Conservation (phyloP, 805 yeast genomes). For the Pichia exigua region DNA sequence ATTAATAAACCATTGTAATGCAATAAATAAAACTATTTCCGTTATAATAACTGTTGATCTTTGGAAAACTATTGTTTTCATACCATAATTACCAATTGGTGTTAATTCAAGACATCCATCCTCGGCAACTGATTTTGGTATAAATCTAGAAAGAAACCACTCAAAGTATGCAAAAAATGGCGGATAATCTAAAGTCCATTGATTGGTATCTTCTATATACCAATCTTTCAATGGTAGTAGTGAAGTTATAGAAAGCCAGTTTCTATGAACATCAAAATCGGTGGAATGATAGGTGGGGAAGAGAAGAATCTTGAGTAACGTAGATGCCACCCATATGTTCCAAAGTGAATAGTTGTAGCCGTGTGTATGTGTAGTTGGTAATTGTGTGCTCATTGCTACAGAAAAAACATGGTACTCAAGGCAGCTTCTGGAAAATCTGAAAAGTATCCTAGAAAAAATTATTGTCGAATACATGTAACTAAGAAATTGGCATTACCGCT, state of each 20-base stretch:
- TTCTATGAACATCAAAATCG: conserved; percentile 95
- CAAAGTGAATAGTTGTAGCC: conserved; percentile 42
- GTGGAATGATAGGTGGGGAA: conserved; percentile 84
- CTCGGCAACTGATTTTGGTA: conserved; percentile 49
- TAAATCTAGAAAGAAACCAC: conserved; percentile 65
- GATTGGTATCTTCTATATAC: conserved; percentile 72
- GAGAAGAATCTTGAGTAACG: conserved; percentile 52
- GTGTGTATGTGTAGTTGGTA: neutral
- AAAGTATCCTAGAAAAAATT: neutral
- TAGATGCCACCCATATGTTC: conserved; percentile 61
- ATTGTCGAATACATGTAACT: neutral
- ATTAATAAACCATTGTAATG: conserved; percentile 65
- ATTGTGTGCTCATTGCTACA: neutral
- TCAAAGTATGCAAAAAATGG: conserved; percentile 97
- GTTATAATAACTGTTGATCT: conserved; percentile 70
- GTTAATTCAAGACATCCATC: conserved; percentile 79
- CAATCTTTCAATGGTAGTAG: conserved; percentile 67
- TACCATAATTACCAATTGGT: conserved; percentile 56
- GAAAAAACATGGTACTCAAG: too few relatives aligned
- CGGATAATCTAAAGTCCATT: conserved; percentile 96
- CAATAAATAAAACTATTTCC: conserved; percentile 61
- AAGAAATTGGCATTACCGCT: neutral
- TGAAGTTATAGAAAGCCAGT: conserved; percentile 90
- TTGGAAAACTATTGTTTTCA: conserved; percentile 79
- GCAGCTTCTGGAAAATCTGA: neutral